Percentiles rank a stretch among this genome's conserved stretches.
Evolutionary conservation across 2,329 filamentous ascomycete genomes (phyloP).

Genomic region (Boeremia exigua): DNA sequence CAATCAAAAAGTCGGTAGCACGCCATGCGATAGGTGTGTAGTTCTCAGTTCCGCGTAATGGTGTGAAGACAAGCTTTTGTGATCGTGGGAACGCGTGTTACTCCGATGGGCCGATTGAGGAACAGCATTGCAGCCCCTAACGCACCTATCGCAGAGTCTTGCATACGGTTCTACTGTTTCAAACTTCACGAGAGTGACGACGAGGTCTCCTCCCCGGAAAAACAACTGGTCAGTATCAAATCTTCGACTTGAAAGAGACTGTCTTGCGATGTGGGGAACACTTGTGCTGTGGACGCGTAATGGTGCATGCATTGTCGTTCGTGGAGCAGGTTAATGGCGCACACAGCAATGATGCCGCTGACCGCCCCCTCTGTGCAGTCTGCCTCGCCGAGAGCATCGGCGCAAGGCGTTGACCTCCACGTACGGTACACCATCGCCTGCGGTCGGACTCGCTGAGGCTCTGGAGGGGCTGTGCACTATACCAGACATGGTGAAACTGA

Average conservation of each 20-base stretch:
- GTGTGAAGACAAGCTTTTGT: not conserved
- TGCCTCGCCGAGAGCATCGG: constrained; percentile 4
- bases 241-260: not conserved
- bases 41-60: not conserved
- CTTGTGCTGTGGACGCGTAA: constrained; percentile 10
- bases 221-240: not conserved
- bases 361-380: constrained; percentile 1
- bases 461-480: constrained; percentile 10
- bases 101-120: no score
- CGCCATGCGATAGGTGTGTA: not conserved
- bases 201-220: not conserved
- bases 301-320: not conserved
- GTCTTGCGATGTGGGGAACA: constrained; percentile 6
- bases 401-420: constrained; percentile 1
- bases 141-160: not conserved
- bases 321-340: not conserved
- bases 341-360: constrained; percentile 1
- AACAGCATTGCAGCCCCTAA: not conserved
- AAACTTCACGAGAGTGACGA: not conserved
- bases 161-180: not conserved
- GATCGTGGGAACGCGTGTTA: not conserved
- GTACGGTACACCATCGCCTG: not conserved
- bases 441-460: constrained; percentile 4
- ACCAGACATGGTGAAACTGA: constrained; percentile 11
- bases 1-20: not conserved